These are phyloP conservation scores for Aspergillus sp. DNA, from an alignment of 2,329 filamentous ascomycete genomes.

Conservation along the genomic window DNA sequence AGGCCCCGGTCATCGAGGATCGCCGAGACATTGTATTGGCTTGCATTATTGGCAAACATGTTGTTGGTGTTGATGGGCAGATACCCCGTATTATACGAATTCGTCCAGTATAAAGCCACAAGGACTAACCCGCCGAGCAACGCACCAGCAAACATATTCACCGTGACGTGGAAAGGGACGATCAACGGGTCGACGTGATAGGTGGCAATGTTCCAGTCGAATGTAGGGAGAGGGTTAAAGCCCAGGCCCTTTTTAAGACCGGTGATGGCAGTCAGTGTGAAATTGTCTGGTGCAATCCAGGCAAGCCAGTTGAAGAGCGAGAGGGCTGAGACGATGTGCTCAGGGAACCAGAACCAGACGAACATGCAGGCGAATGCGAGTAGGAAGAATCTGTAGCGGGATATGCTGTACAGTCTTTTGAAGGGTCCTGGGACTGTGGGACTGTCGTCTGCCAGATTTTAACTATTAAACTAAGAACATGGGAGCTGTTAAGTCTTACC, in stretches of 20 bases:
- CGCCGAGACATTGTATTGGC: background rate
- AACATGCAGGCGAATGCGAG: slow-evolving; percentile 8
- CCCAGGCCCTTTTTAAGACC: slow-evolving; percentile 4
- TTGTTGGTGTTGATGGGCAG: slow-evolving; percentile 11
- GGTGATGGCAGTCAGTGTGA: slow-evolving; percentile 5
- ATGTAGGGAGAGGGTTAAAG: slow-evolving; percentile 9
- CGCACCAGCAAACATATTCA: slow-evolving; percentile 2
- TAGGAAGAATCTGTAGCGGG: slow-evolving; percentile 9
- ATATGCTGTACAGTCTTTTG: background rate
- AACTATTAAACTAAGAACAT: background rate
- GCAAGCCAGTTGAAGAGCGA: slow-evolving; percentile 15
- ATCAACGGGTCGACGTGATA: slow-evolving; percentile 2
- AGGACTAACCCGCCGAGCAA: background rate
- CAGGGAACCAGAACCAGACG: slow-evolving; percentile 11
- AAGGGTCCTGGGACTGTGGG: background rate
- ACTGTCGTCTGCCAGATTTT: background rate
- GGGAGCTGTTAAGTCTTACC: background rate
- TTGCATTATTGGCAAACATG: slow-evolving; percentile 6
- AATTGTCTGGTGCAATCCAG: slow-evolving; percentile 9
- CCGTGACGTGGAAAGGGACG: slow-evolving; percentile 5
- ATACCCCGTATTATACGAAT: slow-evolving; percentile 7
- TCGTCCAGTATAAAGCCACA: slow-evolving; percentile 5
- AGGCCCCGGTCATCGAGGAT: slow-evolving; percentile 5
- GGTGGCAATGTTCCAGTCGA: slow-evolving; percentile 11
- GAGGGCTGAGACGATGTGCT: slow-evolving; percentile 2